Conservation (phyloP, 345 rosid species). For the Euphorbia pulcherrima region DNA sequence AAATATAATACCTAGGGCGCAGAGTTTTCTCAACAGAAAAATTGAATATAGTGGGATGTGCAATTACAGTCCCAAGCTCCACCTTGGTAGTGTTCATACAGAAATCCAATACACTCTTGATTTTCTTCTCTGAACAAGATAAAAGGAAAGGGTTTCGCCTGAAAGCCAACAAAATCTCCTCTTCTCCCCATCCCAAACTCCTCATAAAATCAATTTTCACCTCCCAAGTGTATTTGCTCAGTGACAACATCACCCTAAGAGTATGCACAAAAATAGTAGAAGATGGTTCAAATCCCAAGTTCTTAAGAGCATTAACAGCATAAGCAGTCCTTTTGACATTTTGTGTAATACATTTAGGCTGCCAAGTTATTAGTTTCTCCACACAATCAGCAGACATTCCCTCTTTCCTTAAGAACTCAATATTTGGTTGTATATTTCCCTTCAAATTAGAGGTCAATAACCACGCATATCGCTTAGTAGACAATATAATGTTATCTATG, state of each 20-base stretch:
- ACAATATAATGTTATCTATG: constrained; percentile 3
- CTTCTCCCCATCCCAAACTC: constrained; percentile 30
- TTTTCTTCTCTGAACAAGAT: constrained; percentile 21
- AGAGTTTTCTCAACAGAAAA: constrained; percentile 22
- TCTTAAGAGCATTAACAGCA: constrained; percentile 15
- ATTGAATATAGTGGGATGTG: constrained; percentile 14
- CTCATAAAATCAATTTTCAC: constrained; percentile 21
- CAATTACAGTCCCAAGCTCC: constrained; percentile 3
- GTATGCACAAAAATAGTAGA: constrained; percentile 17
- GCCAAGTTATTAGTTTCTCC: constrained; percentile 3
- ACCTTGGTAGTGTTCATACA: constrained; percentile 19
- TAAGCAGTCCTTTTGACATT: constrained; percentile 12
- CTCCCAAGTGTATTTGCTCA: constrained; percentile 18
- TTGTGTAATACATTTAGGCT: constrained; percentile 9
- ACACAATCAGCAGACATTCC: constrained; percentile 15
- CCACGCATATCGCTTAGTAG: constrained; percentile 20
- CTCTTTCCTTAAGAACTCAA: constrained; percentile 19
- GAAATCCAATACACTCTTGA: constrained; percentile 23
- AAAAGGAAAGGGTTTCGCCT: constrained; percentile 7
- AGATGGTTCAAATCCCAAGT: constrained; percentile 18
- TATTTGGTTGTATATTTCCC: constrained; percentile 18
- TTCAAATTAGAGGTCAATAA: constrained; percentile 10
- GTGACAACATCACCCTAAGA: constrained; percentile 8
- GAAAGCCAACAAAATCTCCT: constrained; percentile 24
- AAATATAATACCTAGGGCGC: constrained; percentile 19